These are phyloP conservation scores for Diaporthe batatas DNA, from an alignment of 2,329 filamentous ascomycete genomes.

Conservation along the genomic window DNA sequence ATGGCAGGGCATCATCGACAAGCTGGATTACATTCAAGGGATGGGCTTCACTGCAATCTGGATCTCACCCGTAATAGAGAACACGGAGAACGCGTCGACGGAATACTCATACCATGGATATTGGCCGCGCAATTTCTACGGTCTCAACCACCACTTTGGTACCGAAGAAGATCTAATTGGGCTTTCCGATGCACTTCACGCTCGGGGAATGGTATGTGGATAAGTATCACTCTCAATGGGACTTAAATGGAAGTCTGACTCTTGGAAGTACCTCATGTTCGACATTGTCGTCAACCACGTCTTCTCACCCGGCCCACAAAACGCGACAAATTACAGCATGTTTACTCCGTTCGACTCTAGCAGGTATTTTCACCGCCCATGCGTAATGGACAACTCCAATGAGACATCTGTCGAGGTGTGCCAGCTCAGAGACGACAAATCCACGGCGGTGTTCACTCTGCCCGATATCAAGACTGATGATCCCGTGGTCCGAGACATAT, in stretches of 20 bases:
- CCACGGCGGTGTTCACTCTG: conserved; percentile 49
- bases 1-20: conserved; percentile 28
- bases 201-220: conserved; percentile 46
- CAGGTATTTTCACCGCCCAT: conserved; percentile 45
- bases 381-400: conserved; percentile 7
- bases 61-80: conserved; percentile 34
- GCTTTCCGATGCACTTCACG: conserved; percentile 6
- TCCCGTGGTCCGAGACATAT: conserved; percentile 59
- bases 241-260: not conserved
- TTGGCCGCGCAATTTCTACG: conserved; percentile 20
- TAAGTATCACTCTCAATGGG: fast-evolving
- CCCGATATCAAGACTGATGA: conserved; percentile 70
- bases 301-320: conserved; percentile 44
- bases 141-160: conserved; percentile 28
- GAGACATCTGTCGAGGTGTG: conserved; percentile 28
- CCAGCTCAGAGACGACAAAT: not conserved
- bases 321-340: conserved; percentile 11
- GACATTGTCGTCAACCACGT: conserved; percentile 71
- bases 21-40: conserved; percentile 30
- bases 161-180: conserved; percentile 25
- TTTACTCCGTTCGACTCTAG: conserved; percentile 44
- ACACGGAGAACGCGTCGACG: conserved; percentile 40
- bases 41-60: conserved; percentile 31
- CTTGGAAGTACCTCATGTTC: conserved; percentile 66
- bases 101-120: conserved; percentile 45